Percentiles rank a stretch among this genome's conserved stretches.
These are phyloP conservation scores for Knufia fluminis DNA, from an alignment of 2,329 filamentous ascomycete species.

Conservation along the genomic window DNA sequence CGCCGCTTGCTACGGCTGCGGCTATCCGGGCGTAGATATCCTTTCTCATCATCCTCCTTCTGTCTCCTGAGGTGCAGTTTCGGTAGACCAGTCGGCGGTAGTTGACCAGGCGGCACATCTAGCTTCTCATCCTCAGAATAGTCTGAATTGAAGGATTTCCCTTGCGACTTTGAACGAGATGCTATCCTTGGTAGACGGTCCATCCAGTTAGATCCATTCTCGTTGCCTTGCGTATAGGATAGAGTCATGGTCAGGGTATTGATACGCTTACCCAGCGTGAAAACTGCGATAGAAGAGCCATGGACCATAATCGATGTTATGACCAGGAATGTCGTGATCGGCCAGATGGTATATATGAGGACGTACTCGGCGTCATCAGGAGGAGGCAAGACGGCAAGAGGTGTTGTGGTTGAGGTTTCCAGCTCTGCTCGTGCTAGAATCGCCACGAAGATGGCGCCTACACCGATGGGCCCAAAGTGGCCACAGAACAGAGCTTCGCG, in stretches of 20 bases:
- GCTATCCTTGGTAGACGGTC: conserved; percentile 74
- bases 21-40: conserved; percentile 48
- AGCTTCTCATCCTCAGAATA: conserved; percentile 41
- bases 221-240: conserved; percentile 85
- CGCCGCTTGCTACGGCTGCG: conserved; percentile 51
- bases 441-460: conserved; percentile 90
- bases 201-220: conserved; percentile 90
- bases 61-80: conserved; percentile 74
- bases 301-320: conserved; percentile 91
- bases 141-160: conserved; percentile 56
- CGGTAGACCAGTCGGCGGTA: conserved; percentile 63
- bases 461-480: conserved; percentile 94
- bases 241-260: conserved; percentile 92
- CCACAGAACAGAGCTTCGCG: conserved; percentile 92
- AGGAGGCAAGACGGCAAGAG: conserved; percentile 50
- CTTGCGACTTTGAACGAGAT: conserved; percentile 75
- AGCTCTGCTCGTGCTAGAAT: conserved; percentile 90
- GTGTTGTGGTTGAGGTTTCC: conserved; percentile 66
- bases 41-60: conserved; percentile 57
- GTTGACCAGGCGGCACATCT: conserved; percentile 57
- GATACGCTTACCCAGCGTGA: conserved; percentile 94
- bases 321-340: conserved; percentile 87
- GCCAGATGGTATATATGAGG: conserved; percentile 84
- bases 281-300: conserved; percentile 95
- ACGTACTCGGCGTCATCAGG: conserved; percentile 53